Evolutionary conservation across 2,329 filamentous ascomycete species (phyloP).

Genomic region (Rhynchosporium secalis): DNA sequence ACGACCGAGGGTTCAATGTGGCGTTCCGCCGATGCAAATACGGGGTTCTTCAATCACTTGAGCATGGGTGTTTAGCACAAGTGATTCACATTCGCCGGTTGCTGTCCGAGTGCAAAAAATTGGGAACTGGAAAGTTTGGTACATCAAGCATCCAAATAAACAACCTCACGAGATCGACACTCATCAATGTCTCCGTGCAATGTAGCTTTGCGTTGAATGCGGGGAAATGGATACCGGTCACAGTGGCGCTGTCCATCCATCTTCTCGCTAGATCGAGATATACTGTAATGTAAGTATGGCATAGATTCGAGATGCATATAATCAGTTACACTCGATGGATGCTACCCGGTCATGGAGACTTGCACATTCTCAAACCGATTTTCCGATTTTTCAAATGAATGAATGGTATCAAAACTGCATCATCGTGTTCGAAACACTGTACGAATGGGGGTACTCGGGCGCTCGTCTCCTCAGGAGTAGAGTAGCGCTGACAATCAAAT

Average conservation of each 20-base stretch:
- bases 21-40: background rate
- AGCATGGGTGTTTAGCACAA: background rate
- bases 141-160: background rate
- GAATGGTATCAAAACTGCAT: background rate
- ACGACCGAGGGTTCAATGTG: conserved; percentile 6
- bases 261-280: background rate
- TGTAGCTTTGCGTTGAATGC: background rate
- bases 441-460: conserved; percentile 1
- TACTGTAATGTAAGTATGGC: too few relatives aligned
- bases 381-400: background rate
- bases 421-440: background rate
- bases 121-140: background rate
- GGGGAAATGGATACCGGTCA: background rate
- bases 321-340: background rate
- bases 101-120: background rate
- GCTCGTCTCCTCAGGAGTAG: background rate
- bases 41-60: background rate
- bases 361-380: background rate
- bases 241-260: background rate
- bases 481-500: background rate
- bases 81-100: background rate
- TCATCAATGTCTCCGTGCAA: background rate
- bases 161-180: background rate
- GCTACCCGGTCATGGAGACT: background rate
- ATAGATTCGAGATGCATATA: too few relatives aligned